Evolutionary conservation across 202 grass and related monocot species (phyloP).

Genomic region (Panicum hallii): DNA sequence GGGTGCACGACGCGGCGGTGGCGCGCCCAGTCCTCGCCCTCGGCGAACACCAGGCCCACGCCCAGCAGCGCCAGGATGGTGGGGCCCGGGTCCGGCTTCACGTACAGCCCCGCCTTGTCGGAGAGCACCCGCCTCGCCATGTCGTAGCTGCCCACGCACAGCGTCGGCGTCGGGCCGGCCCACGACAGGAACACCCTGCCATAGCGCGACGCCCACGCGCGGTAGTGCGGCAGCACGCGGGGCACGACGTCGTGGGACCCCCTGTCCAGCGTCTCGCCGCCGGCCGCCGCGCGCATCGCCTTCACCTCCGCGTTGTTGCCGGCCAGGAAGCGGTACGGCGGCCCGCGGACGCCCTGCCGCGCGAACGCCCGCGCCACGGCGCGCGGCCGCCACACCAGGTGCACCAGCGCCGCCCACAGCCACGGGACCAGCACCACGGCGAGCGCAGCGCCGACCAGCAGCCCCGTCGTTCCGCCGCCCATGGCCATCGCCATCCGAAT

Average conservation of each 20-base stretch:
- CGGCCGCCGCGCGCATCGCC: not conserved
- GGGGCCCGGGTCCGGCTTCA: not conserved
- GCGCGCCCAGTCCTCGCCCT: conserved; percentile 55
- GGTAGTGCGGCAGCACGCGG: not conserved
- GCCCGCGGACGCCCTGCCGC: not conserved
- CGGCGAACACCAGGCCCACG: conserved; percentile 19
- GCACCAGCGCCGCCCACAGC: not conserved
- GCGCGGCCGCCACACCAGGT: not conserved
- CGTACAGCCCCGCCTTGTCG: not conserved
- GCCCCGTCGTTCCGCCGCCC: not conserved
- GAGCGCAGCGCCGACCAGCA: not conserved
- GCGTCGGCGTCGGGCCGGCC: not conserved
- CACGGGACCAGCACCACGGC: not conserved
- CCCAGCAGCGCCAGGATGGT: not conserved
- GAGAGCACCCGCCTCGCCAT: not conserved
- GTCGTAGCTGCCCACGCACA: not conserved
- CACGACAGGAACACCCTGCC: not conserved
- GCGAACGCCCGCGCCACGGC: not conserved
- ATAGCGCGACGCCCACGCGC: not conserved
- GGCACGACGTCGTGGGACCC: not conserved
- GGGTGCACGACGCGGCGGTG: conserved; percentile 53
- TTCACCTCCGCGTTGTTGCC: not conserved
- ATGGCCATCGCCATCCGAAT: not conserved
- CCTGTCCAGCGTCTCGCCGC: not conserved
- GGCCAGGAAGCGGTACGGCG: not conserved